Evolutionary conservation across 495 filamentous ascomycete species (phyloP), one percentile per base, ranked within the genome.

Genomic region (Penicillium canariense): DNA sequence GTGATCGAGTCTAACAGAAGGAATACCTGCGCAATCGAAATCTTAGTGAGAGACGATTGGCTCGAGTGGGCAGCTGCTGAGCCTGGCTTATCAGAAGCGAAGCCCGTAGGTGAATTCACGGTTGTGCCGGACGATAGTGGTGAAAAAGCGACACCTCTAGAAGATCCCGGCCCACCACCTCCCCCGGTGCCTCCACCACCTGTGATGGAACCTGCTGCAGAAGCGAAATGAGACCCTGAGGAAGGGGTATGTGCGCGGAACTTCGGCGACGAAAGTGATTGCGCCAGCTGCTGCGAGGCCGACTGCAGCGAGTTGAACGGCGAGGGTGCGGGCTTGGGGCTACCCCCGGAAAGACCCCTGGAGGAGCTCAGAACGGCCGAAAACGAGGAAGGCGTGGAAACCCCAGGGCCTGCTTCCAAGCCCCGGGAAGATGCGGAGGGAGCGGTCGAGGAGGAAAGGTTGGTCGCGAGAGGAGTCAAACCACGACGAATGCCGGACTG

Each of bases 21-120:
- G 73, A 92, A 95, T 51, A 97, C 84, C 78, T 99, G 95, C 51
- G 93, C 91, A 61, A 95, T 86, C 52, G 90, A 90, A 68, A 99
- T 93, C 68, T 91, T 96, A 36, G 89, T 75, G 23, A 82, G 69
- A 10, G 79, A 82, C 9, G 79, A 80, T 63, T 80, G 77, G 55
- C 76, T 75, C 23, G 72, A 68, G 63, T 72, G 72, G 50, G 70
- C 67, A 30, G 66, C 57, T 60, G 71, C 62, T 5, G 76, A 77
- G 35, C 73, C 71, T 30, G 76, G 65, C 61, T 79, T 78, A 52
- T 83, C 81, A 43, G 76, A 74, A 46, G 80, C 71, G 52, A 81
- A 82, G 51, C 73, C 76, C 22, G 78, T 81, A 25, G 84, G 84
- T 50, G 83, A 86, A 56, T 78, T 83, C 60, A 84, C 73, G 50